Base-by-base conservation (phyloP, 2,329 filamentous ascomycete species). In the Colletotrichum acutatum region DNA sequence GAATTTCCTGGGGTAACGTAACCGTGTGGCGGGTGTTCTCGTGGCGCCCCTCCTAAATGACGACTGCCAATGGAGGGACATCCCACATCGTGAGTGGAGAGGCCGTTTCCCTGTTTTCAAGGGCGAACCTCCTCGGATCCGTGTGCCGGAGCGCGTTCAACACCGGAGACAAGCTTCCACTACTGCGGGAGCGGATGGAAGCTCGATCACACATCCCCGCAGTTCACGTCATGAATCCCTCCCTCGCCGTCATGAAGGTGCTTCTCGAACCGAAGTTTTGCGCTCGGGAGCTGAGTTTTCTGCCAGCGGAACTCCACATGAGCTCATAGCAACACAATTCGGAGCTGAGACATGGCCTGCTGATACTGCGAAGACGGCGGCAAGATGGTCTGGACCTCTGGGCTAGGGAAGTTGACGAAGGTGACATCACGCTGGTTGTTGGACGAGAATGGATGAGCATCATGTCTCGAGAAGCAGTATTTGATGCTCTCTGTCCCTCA, bases 171-270 rank as follows among this genome's bases (percentile, higher is more conserved):
- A 70, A 61, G 66, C 70, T 64, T 57, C 66, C 49, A 16, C 59
- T 34, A 64, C 70, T 46, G 54, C 22, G 66, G 66, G 53, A 70
- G 32, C 53, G 26, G 58, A 49, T 53, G 14, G 70, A 30, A 32
- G 26, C 54, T 49, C 57, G 26, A 34, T 37, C 60, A 59, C 16
- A 26, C 22, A 56, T 26, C 70, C 70, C 70, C 66, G 60, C 60
- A 65, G 49, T 30, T 60, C 66, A 72, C 70, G 70, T 72, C 70
- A 72, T 72, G 70, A 70, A 72, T 72, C 60, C 70, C 60, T 70
- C 66, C 70, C 32, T 72, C 46, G 70, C 46, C 70, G 70, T 72
- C 70, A 72, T 72, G 49, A 56, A 42, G 24, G 32, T 64, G 54
- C 24, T 26, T 59, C 24, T 72, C 26, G 42, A 53, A 16, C 42